These are phyloP conservation scores for Bassia scoparia DNA, from an alignment of 148 eudicot genomes.

Conservation along the genomic window DNA sequence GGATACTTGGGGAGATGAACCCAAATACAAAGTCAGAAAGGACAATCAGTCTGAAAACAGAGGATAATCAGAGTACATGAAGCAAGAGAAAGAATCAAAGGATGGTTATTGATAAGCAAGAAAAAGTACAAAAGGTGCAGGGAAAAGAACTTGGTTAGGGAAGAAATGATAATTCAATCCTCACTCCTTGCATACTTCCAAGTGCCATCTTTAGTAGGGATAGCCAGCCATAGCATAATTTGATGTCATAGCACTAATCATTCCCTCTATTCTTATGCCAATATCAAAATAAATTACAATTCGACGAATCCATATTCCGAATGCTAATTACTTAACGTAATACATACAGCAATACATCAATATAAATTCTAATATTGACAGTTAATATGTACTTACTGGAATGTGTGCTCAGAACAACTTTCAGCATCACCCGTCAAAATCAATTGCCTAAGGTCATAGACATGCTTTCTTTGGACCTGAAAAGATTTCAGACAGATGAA, in stretches of 20 bases:
- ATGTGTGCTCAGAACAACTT: constrained; percentile 71
- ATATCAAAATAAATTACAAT: not conserved
- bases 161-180: too few species aligned
- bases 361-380: not conserved
- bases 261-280: not conserved
- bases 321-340: not conserved
- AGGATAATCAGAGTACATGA: not conserved
- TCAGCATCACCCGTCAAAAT: constrained; percentile 80
- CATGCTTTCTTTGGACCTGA: constrained; percentile 97
- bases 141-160: too few species aligned
- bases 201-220: not conserved
- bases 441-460: constrained; percentile 81
- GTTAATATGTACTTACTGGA: constrained; percentile 54
- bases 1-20: not conserved
- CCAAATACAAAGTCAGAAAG: not conserved
- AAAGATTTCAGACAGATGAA: constrained; percentile 8
- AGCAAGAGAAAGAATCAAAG: constrained; percentile 7
- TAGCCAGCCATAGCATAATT: not conserved
- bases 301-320: not conserved
- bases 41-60: not conserved
- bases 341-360: constrained; percentile 7
- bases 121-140: too few species aligned
- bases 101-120: too few species aligned
- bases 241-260: not conserved
- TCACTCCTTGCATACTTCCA: too few species aligned